Evolutionary conservation across 345 rosid species (phyloP).

Genomic region (Garcia nutans): DNA sequence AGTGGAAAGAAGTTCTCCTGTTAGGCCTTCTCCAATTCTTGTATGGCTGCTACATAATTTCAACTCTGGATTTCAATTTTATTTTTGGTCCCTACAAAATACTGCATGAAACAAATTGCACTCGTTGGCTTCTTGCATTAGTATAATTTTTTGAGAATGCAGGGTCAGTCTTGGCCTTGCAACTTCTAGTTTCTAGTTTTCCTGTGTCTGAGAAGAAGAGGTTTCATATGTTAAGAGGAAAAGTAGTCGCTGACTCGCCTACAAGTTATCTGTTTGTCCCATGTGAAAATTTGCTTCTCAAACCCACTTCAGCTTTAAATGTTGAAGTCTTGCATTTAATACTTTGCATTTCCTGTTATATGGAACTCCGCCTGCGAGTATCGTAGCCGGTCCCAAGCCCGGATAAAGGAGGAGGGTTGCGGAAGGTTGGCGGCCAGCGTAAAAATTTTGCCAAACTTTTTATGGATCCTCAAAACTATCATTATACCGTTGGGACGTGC

Average conservation of each 20-base stretch:
- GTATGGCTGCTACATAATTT: slow-evolving; percentile 36
- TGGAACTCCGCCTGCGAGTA: no score
- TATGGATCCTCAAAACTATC: no score
- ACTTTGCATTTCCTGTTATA: no score
- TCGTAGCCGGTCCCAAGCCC: no score
- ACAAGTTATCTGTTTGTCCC: background rate
- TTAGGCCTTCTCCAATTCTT: slow-evolving; percentile 57
- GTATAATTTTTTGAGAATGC: background rate
- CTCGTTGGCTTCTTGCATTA: background rate
- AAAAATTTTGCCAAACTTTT: no score
- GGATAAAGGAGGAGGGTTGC: no score
- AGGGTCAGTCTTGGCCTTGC: background rate
- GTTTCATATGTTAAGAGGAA: background rate
- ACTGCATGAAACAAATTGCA: background rate
- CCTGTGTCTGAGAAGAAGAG: background rate
- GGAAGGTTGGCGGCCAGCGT: no score
- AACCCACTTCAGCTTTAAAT: background rate
- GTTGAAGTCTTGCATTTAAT: background rate
- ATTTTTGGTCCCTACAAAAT: background rate
- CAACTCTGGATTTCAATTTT: background rate
- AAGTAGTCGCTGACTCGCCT: background rate
- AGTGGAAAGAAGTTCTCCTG: slow-evolving; percentile 86
- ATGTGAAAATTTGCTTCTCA: background rate
- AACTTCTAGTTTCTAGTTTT: background rate
- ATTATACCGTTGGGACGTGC: no score